Evolutionary conservation across 1,284 basidiomycete genomes (phyloP).

Genomic region (Boletellus deceptivus): DNA sequence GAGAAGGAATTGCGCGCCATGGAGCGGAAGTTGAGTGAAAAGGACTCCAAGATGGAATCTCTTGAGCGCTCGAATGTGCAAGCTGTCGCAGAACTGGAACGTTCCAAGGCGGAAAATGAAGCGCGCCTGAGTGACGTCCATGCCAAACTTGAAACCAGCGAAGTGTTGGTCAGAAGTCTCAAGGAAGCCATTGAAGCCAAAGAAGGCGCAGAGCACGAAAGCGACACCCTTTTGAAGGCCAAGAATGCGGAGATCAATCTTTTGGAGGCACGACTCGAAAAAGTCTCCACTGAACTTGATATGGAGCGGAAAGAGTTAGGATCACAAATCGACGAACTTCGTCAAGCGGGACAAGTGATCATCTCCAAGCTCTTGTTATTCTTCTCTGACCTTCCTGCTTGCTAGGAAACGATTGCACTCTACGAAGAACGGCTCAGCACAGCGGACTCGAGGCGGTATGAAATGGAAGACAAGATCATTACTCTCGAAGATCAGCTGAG

Average conservation of each 20-base stretch:
- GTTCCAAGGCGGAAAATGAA: constrained; percentile 44
- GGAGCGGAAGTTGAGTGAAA: constrained; percentile 50
- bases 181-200: constrained; percentile 54
- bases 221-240: constrained; percentile 46
- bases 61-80: constrained; percentile 49
- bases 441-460: constrained; percentile 72
- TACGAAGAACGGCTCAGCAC: constrained; percentile 85
- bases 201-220: constrained; percentile 52
- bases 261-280: constrained; percentile 50
- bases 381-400: constrained; percentile 2
- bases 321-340: constrained; percentile 75
- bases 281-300: constrained; percentile 51
- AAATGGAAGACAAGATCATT: constrained; percentile 69
- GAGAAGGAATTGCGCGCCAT: constrained; percentile 48
- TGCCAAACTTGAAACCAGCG: constrained; percentile 48
- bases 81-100: constrained; percentile 45
- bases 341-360: constrained; percentile 76
- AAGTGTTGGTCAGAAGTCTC: constrained; percentile 45
- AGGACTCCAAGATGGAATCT: constrained; percentile 49
- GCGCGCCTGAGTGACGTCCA: constrained; percentile 45
- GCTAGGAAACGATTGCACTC: constrained; percentile 84
- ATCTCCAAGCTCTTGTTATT: constrained; percentile 5
- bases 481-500: constrained; percentile 57
- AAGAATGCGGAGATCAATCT: constrained; percentile 58
- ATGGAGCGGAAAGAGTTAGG: constrained; percentile 66